Percentiles rank a stretch among this genome's conserved stretches.
Evolutionary conservation across 768 basidiomycete species (phyloP).

Genomic region (Mycena vulgaris): DNA sequence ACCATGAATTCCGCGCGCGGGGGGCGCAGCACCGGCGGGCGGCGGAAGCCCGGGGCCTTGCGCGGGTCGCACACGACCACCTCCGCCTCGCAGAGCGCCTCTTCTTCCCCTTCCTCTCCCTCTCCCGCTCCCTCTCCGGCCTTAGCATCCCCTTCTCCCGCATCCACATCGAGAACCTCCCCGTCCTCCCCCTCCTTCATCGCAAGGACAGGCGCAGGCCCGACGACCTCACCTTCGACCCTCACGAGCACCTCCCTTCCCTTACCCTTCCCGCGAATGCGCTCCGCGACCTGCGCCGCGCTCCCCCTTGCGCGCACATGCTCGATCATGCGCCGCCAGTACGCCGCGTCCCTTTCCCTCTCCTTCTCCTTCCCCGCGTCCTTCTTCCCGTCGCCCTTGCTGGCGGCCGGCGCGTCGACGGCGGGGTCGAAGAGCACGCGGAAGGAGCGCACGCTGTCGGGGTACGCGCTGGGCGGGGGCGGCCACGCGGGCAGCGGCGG

Average conservation of each 20-base stretch:
- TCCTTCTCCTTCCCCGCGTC: conserved; percentile 9
- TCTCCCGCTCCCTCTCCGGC: conserved; percentile 52
- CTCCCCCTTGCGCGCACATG: conserved; percentile 55
- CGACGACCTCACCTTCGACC: conserved; percentile 70
- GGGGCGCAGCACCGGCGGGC: conserved; percentile 45
- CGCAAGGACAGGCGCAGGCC: conserved; percentile 53
- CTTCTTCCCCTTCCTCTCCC: conserved; percentile 57
- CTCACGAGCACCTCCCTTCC: conserved; percentile 72
- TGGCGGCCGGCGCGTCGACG: conserved; percentile 59
- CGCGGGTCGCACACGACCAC: conserved; percentile 43
- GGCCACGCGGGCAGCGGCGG: conserved; percentile 70
- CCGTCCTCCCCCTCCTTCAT: conserved; percentile 32
- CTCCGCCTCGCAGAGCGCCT: conserved; percentile 54
- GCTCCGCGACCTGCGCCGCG: conserved; percentile 49
- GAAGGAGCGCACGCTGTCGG: conserved; percentile 59
- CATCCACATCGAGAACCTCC: no score
- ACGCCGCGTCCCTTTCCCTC: conserved; percentile 36
- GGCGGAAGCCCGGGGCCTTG: conserved; percentile 38
- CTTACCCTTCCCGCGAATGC: conserved; percentile 75
- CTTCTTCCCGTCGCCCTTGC: conserved; percentile 23
- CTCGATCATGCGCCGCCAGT: conserved; percentile 58
- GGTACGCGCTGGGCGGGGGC: conserved; percentile 65
- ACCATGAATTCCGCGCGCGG: conserved; percentile 44
- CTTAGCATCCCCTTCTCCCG: conserved; percentile 43
- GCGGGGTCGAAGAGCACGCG: conserved; percentile 77